Base-by-base conservation (phyloP, 2,329 filamentous ascomycete genomes). In the Penicillium sp. region DNA sequence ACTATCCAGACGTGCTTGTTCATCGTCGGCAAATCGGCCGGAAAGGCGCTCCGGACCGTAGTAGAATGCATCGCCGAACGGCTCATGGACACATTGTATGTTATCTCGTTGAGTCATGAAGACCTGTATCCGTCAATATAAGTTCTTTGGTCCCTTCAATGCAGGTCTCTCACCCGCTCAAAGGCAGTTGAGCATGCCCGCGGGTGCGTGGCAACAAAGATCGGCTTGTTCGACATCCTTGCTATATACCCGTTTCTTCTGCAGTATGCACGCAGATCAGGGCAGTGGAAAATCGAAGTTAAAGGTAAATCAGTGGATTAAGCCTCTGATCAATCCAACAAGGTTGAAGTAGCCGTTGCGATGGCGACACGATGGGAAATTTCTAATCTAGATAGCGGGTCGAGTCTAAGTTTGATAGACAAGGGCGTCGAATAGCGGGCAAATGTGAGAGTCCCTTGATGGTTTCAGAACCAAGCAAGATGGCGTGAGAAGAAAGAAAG, bases 21-120 rank as follows among this genome's bases (percentile, higher is more conserved):
- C 77, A 58, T 95, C 88, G 37, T 86, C 69, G 64, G 85, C 84
- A 67, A 89, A 99, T 62, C 93, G 83, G 44, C 81, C 75, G 64
- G 87, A 85, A 60, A 97, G 79, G 60, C 89, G 81, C 74, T 99
- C 93, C 6, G 92, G 91, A 44, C 93, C 92, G 66, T 87, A 97
- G 75, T 97, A 97, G 68, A 92, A 97, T 53, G 91, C 88, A 73
- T 97, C 93, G 46, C 92, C 92, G 72, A 97, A 97, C 4, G 93
- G 93, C 75, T 99, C 93, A 71, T 97, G 93, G 61, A 93, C 79
- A 68, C 89, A 95, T 63, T 86, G 79, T 52, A 97, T 80, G 46
- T 79, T 84, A 65, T 95, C 86, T 61, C 82, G 81, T 60, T 89
- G 87, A 62, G 91, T 95, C 92, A 97, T 96, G 72, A 99, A 97